Percentiles rank a stretch among this genome's conserved stretches.
phyloP scores from a whole-genome alignment of 1,284 basidiomycete genomes.

The Boletus hoseneyae region DNA sequence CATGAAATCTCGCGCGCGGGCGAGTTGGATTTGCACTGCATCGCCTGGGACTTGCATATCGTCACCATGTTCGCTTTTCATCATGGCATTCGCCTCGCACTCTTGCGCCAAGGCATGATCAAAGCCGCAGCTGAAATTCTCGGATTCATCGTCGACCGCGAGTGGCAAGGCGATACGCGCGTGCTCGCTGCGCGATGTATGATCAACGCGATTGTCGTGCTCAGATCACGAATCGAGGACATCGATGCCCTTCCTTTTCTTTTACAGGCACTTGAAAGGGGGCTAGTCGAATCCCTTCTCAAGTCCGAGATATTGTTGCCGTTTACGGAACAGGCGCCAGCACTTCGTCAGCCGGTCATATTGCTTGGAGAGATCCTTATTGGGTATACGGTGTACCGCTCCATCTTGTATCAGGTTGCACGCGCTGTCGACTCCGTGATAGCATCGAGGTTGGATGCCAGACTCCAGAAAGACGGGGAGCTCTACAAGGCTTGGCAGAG shows the following conservation, averaged over 20 bases:
- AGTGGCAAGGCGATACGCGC: constrained; percentile 13
- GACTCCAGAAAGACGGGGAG: constrained; percentile 15
- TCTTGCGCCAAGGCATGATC: constrained; percentile 26
- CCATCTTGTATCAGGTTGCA: constrained; percentile 18
- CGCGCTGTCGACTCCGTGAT: constrained; percentile 12
- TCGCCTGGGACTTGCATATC: constrained; percentile 31
- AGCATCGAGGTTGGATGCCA: constrained; percentile 9
- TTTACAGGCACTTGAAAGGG: constrained; percentile 23
- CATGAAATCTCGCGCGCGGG: constrained; percentile 20
- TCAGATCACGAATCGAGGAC: constrained; percentile 24
- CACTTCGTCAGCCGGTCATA: constrained; percentile 7
- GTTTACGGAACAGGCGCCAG: constrained; percentile 15
- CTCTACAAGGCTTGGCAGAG: constrained; percentile 24
- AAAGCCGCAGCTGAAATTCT: constrained; percentile 24
- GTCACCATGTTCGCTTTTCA: constrained; percentile 23
- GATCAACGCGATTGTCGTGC: constrained; percentile 20
- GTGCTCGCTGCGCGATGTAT: constrained; percentile 24
- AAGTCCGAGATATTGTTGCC: constrained; percentile 24
- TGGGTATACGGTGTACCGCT: constrained; percentile 29
- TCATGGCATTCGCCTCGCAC: constrained; percentile 16
- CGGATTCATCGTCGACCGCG: constrained; percentile 6
- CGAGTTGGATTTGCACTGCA: constrained; percentile 22
- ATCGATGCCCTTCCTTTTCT: constrained; percentile 28
- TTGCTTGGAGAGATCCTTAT: constrained; percentile 21
- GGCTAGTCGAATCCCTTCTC: constrained; percentile 23